Conservation (phyloP, 2,329 filamentous ascomycete genomes). For the Pestalotiopsis sp. region DNA sequence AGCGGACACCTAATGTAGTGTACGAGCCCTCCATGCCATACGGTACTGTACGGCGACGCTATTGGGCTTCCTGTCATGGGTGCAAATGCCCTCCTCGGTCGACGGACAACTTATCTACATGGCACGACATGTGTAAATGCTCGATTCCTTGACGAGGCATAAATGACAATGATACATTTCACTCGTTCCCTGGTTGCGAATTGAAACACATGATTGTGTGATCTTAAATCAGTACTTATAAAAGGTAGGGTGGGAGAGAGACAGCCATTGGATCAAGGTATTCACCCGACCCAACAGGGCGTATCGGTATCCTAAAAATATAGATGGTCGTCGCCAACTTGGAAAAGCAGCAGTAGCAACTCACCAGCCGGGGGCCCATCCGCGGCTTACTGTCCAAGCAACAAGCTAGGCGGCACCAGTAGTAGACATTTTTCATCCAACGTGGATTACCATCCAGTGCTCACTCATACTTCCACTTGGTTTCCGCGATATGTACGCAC, state of each 20-base stretch:
- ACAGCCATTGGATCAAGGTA: too few species aligned
- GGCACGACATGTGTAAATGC: neutral
- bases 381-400: neutral
- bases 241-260: neutral
- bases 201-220: neutral
- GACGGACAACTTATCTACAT: neutral
- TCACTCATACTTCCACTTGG: neutral
- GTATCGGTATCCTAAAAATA: too few species aligned
- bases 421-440: neutral
- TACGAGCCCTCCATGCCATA: neutral
- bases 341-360: too few species aligned
- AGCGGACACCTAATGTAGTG: neutral
- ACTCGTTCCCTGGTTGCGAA: too few species aligned
- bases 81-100: neutral
- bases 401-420: neutral
- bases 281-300: too few species aligned
- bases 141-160: neutral
- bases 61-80: neutral
- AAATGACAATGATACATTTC: neutral
- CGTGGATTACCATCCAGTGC: neutral
- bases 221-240: neutral
- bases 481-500: neutral
- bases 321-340: too few species aligned
- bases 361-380: neutral
- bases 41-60: neutral